Evolutionary conservation across 2,329 filamentous ascomycete genomes (phyloP).

Genomic region (Aquanectria penicillioides): DNA sequence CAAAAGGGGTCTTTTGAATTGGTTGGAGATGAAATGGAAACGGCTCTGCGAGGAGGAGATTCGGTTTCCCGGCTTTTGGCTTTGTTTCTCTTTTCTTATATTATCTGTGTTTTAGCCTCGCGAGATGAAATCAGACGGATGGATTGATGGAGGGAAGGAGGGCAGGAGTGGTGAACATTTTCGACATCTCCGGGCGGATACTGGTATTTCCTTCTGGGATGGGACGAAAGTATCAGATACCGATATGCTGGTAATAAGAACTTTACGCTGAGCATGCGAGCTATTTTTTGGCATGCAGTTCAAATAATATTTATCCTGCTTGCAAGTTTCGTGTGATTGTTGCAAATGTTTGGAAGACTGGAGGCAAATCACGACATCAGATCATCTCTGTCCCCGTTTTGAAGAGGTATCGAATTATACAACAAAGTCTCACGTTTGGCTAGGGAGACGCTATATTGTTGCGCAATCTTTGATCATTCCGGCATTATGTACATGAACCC

Average conservation of each 20-base stretch:
- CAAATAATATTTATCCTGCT: conserved; percentile 1
- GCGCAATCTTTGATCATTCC: conserved; percentile 41
- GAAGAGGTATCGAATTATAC: too few species aligned
- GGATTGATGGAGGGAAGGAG: not conserved
- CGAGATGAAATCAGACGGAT: conserved; percentile 15
- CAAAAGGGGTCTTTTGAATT: conserved; percentile 31
- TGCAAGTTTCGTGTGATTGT: conserved; percentile 4
- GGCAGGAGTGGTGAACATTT: conserved; percentile 2
- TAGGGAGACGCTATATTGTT: conserved; percentile 3
- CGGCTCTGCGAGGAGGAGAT: conserved; percentile 11
- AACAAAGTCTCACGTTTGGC: too few species aligned
- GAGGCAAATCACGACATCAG: too few species aligned
- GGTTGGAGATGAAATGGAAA: conserved; percentile 20
- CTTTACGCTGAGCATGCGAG: conserved; percentile 28
- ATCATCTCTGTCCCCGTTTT: not conserved
- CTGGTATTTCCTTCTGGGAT: conserved; percentile 10
- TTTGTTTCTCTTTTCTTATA: conserved; percentile 15
- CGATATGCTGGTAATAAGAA: conserved; percentile 34
- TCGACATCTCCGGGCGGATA: conserved; percentile 8
- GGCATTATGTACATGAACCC: conserved; percentile 43
- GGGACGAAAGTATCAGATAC: conserved; percentile 19
- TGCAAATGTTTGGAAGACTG: conserved; percentile 3
- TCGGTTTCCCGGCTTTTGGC: conserved; percentile 7
- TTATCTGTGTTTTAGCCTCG: conserved; percentile 1
- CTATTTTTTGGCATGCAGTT: conserved; percentile 28